A percentile compares a stretch with the other conserved stretches of the same genome.
These are phyloP conservation scores for Chaetothyriales sp. DNA, from an alignment of 2,329 filamentous ascomycete genomes.

Conservation along the genomic window DNA sequence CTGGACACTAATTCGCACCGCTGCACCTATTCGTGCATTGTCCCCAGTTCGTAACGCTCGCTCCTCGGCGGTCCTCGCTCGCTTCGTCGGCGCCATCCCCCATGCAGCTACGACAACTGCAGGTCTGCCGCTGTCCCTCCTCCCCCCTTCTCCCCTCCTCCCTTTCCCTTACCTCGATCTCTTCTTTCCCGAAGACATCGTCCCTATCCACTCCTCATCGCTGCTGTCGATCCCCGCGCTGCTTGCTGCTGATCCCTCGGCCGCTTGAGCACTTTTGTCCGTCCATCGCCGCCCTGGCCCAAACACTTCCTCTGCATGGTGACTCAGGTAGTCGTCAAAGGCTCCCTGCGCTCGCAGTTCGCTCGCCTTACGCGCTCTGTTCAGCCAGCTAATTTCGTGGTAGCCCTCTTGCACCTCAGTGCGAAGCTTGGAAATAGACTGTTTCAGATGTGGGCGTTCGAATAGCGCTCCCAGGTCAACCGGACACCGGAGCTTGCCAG, in stretches of 20 bases:
- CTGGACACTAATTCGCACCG: too few relatives aligned
- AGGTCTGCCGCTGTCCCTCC: too few relatives aligned
- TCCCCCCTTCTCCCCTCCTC: too few relatives aligned
- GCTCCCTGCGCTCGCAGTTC: constrained; percentile 36
- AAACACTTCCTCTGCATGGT: constrained; percentile 42
- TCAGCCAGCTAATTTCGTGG: constrained; percentile 43
- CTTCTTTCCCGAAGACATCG: not conserved
- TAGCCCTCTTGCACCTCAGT: constrained; percentile 40
- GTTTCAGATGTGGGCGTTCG: constrained; percentile 12
- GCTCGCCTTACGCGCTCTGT: constrained; percentile 38
- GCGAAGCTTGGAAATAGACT: constrained; percentile 31
- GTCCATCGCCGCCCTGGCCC: constrained; percentile 27
- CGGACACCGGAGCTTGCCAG: constrained; percentile 8
- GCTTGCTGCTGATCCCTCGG: not conserved
- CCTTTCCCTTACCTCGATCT: not conserved
- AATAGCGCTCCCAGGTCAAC: constrained; percentile 7
- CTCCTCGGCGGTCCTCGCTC: too few relatives aligned
- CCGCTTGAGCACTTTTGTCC: not conserved
- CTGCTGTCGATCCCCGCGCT: not conserved
- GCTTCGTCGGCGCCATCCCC: not conserved
- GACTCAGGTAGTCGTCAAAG: constrained; percentile 42
- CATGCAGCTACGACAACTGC: too few relatives aligned
- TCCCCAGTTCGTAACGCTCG: not conserved
- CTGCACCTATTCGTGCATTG: not conserved
- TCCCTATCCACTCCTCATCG: not conserved